Conservation (phyloP, 768 basidiomycete species). For the Butyriboletus loyo region DNA sequence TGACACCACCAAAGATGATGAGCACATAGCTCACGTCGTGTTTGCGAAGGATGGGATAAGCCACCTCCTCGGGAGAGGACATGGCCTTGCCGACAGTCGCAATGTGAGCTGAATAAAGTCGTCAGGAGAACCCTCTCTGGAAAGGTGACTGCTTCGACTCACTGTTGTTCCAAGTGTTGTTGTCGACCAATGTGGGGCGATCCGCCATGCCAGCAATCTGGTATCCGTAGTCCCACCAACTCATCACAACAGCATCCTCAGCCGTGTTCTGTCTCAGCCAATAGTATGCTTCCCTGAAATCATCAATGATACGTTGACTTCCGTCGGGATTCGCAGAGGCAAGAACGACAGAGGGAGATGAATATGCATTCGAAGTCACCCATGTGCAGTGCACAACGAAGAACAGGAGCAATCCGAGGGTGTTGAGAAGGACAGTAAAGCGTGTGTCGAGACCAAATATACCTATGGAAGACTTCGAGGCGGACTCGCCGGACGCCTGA, state of each 20-base stretch:
- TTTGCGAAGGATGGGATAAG: conserved; percentile 94
- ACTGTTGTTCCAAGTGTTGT: conserved; percentile 99
- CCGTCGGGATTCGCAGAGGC: conserved; percentile 80
- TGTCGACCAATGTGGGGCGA: conserved; percentile 92
- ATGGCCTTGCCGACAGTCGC: conserved; percentile 99
- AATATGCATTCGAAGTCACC: conserved; percentile 93
- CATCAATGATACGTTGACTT: conserved; percentile 92
- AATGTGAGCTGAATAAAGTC: conserved; percentile 69
- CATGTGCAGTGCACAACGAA: conserved; percentile 98
- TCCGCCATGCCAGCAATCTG: conserved; percentile 99
- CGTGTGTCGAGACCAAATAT: conserved; percentile 88
- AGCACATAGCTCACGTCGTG: conserved; percentile 98
- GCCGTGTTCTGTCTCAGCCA: conserved; percentile 97
- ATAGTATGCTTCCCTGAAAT: conserved; percentile 99
- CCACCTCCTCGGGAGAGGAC: conserved; percentile 90
- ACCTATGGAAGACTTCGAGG: conserved; percentile 41
- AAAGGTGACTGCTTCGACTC: conserved; percentile 31
- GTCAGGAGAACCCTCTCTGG: conserved; percentile 4
- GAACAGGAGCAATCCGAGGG: conserved; percentile 74
- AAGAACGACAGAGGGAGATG: conserved; percentile 95
- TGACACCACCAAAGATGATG: conserved; percentile 93
- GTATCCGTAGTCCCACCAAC: conserved; percentile 99
- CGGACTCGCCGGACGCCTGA: conserved; percentile 3
- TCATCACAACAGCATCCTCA: conserved; percentile 91
- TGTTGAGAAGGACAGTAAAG: conserved; percentile 67